Base-by-base conservation (phyloP, 176 grass and related monocot species). In the Juncus effusus region DNA sequence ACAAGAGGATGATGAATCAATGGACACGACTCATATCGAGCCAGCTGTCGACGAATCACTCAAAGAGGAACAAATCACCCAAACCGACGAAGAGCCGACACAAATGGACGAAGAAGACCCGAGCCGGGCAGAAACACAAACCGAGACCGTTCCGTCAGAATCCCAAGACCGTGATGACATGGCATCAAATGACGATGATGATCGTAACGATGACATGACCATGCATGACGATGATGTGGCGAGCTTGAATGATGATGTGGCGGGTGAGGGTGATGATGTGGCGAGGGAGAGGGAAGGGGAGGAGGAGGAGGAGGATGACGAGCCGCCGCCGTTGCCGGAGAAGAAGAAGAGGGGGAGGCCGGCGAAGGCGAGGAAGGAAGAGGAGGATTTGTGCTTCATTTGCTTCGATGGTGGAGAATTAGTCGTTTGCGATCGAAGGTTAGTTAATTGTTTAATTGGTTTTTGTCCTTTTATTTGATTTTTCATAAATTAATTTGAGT, bases 351-450 rank as follows among this genome's bases (percentile, higher is more conserved):
- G 86, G n/a, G 85, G 78, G 54, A 77, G 80, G 47, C 54, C 61
- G 9, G 54, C 78, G 50, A 50, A 59, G 60, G 84, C 74, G 38
- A 87, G 38, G 56, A 94, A 99, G 76, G 81, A 88, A 65, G 95
- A 81, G 59, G 95, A 99, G 54, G 95, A 87, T 61, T 76, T 99
- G 13, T 99, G 95, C 78, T 99, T 99, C 65, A 99, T 99, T 76
- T 99, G 95, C 65, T 99, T 99, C 82, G 95, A 99, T 79, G 95
- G 89, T 49, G 95, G 95, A 42, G 89, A 94, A 16, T 88, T 99
- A 67, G 95, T 99, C 60, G 84, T 99, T 56, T 99, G 95, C 78
- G 95, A 99, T 85, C 95, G 95, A 52, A 99, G 95, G 95, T 99
- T 58, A 28, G 85, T 68, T 61, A 42, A 44, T 65, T 37, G 54